phyloP scores from a whole-genome alignment of 2,329 filamentous ascomycete species.

The Apiospora saccharicola region DNA sequence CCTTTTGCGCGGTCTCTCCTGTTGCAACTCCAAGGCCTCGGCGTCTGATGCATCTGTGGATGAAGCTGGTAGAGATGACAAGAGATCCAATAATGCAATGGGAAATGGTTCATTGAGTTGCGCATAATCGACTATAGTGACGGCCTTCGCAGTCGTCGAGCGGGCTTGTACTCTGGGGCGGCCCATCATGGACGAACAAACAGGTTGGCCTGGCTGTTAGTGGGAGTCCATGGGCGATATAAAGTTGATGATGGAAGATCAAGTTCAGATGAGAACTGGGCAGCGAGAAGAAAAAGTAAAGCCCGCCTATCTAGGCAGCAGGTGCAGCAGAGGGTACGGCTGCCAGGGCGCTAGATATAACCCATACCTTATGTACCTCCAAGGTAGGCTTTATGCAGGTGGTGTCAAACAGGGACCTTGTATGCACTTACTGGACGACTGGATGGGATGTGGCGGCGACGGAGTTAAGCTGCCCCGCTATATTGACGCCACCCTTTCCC shows the following conservation, averaged over 20 bases:
- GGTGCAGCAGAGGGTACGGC: not conserved
- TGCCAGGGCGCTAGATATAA: slow-evolving; percentile 3
- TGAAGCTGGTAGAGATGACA: slow-evolving; percentile 6
- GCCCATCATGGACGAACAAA: slow-evolving; percentile 14
- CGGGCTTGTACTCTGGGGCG: not conserved
- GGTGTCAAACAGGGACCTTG: slow-evolving; percentile 21
- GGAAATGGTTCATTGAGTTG: slow-evolving; percentile 24
- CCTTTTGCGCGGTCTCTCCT: slow-evolving; percentile 1
- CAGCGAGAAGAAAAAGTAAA: not conserved
- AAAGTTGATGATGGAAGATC: slow-evolving; percentile 5
- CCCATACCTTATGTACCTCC: not conserved
- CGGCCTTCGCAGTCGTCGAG: not conserved
- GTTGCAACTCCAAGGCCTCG: not conserved
- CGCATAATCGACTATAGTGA: slow-evolving; percentile 11
- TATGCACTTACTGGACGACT: slow-evolving; percentile 4
- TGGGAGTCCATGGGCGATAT: not conserved
- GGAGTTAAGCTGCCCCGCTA: slow-evolving; percentile 19
- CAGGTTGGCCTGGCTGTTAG: slow-evolving; percentile 9
- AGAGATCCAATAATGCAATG: slow-evolving; percentile 1
- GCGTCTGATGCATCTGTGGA: not conserved
- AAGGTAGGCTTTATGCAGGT: slow-evolving; percentile 5
- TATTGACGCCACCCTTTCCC: slow-evolving; percentile 1
- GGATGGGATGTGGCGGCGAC: slow-evolving; percentile 9
- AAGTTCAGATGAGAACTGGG: not conserved
- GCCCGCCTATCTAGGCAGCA: slow-evolving; percentile 1